Base-by-base conservation (phyloP, 2,329 filamentous ascomycete genomes). In the Clonostachys solani region DNA sequence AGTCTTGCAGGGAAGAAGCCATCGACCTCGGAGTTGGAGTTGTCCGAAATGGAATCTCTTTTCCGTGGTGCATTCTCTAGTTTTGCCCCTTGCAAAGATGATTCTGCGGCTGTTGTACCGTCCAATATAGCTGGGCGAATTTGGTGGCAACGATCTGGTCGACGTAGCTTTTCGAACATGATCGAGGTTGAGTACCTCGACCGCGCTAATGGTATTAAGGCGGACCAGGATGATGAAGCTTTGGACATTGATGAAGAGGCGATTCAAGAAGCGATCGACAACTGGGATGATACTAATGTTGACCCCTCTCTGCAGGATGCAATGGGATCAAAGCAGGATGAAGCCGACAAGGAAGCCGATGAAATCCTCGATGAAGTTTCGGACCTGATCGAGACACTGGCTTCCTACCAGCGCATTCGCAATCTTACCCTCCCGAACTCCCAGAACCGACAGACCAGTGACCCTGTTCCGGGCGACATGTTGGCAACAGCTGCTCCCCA, bases 21-120 rank as follows among this genome's bases (percentile, higher is more conserved):
- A 6, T 77, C 77, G 3, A 64, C 71, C 6, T 67, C 68, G 1
- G 81, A 84, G 52, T 60, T 80, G 2, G 75, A 87, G 58, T 72
- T 80, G 55, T 78, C 80, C 5, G 86, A 86, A 60, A 81, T 90
- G 66, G 87, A 92, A 54, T 77, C 84, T 0, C 69, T 92, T 10
- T 92, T 92, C 59, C 78, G 86, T 33, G 82, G 85, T 47, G 87
- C 84, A 2, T 92, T 91, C 62, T 90, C 86, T 1, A 87, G 85
- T 58, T 92, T 92, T 62, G 88, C 88, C 6, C 88, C 88, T 0
- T 83, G 79, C 45, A 84, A 81, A 55, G 88, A 92, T 62, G 84
- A 92, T 59, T 78, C 86, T 4, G 80, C 77, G 12, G 85, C 88
- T 6, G 73, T 91, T 48, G 73, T 90, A 4, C 81, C 88, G 0